Conservation (phyloP, 2,329 filamentous ascomycete species). For the Exophiala viscosa region DNA sequence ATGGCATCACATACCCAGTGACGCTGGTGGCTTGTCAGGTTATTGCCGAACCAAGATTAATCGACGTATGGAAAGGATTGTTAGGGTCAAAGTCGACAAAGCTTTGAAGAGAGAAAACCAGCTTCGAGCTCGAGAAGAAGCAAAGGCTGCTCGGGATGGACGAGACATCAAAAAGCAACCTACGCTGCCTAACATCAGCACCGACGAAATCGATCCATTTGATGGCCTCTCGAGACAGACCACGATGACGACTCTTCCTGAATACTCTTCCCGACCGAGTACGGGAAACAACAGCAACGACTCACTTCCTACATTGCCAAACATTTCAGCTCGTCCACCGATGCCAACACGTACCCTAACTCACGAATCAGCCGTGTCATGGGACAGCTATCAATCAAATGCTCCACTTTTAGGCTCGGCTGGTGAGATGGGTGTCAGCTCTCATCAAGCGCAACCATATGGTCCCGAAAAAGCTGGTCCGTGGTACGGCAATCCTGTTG, state of each 20-base stretch:
- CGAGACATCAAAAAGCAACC: constrained; percentile 36
- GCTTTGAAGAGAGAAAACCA: constrained; percentile 73
- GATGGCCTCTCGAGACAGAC: constrained; percentile 59
- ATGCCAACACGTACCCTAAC: constrained; percentile 46
- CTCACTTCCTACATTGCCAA: constrained; percentile 37
- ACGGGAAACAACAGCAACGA: constrained; percentile 42
- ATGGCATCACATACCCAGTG: constrained; percentile 82
- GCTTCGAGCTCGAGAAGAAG: constrained; percentile 52
- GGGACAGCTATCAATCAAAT: constrained; percentile 60
- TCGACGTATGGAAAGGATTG: constrained; percentile 75
- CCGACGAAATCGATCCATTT: constrained; percentile 53
- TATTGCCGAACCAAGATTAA: constrained; percentile 95
- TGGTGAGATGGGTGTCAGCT: constrained; percentile 55
- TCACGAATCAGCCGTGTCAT: constrained; percentile 51
- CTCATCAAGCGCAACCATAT: constrained; percentile 24
- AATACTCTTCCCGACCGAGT: constrained; percentile 58
- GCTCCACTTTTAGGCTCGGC: constrained; percentile 60
- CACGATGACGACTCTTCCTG: constrained; percentile 59
- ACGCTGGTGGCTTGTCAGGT: constrained; percentile 73
- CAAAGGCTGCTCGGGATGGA: constrained; percentile 34
- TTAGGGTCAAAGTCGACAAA: constrained; percentile 81
- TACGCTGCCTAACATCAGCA: constrained; percentile 61
- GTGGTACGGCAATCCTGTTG: constrained; percentile 19
- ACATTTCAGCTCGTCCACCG: constrained; percentile 44
- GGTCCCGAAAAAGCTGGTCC: constrained; percentile 29